phyloP scores from a whole-genome alignment of 768 basidiomycete genomes.

The Sistotremastrum suecicum region DNA sequence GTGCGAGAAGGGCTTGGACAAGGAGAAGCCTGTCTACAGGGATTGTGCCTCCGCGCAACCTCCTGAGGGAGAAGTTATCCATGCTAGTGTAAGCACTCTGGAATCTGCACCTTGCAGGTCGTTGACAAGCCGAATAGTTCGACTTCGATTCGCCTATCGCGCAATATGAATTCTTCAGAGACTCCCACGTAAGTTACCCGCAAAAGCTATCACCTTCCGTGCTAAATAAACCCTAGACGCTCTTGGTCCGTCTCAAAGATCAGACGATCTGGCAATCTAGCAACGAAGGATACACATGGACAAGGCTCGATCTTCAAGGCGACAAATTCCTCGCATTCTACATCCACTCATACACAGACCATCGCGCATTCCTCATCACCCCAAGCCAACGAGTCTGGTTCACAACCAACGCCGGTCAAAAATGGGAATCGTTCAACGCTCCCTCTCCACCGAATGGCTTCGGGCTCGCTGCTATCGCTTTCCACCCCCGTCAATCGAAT shows the following conservation, averaged over 20 bases:
- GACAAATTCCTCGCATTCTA: slow-evolving; percentile 71
- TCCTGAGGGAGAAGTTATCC: slow-evolving; percentile 58
- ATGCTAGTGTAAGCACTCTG: slow-evolving; percentile 47
- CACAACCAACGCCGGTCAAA: slow-evolving; percentile 70
- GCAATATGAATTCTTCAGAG: slow-evolving; percentile 76
- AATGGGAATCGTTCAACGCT: slow-evolving; percentile 45
- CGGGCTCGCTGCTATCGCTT: slow-evolving; percentile 60
- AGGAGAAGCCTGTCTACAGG: slow-evolving; percentile 60
- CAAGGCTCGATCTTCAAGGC: slow-evolving; percentile 34
- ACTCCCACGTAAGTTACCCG: slow-evolving; percentile 41
- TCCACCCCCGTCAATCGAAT: slow-evolving; percentile 71
- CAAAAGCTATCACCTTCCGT: background rate
- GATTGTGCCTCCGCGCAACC: slow-evolving; percentile 74
- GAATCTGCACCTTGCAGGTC: background rate
- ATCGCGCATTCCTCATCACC: slow-evolving; percentile 88
- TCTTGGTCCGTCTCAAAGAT: slow-evolving; percentile 71
- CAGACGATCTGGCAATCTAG: slow-evolving; percentile 82
- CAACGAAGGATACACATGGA: slow-evolving; percentile 93
- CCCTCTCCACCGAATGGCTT: slow-evolving; percentile 73
- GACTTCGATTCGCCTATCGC: slow-evolving; percentile 49
- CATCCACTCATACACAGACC: slow-evolving; percentile 65
- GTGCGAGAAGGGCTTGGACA: slow-evolving; percentile 49
- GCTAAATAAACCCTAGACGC: slow-evolving; percentile 34
- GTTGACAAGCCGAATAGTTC: slow-evolving; percentile 28
- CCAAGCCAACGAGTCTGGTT: slow-evolving; percentile 45